A percentile compares a stretch with the other conserved stretches of the same genome.
phyloP scores from a whole-genome alignment of 116 monocot species.

The Zostera marina region DNA sequence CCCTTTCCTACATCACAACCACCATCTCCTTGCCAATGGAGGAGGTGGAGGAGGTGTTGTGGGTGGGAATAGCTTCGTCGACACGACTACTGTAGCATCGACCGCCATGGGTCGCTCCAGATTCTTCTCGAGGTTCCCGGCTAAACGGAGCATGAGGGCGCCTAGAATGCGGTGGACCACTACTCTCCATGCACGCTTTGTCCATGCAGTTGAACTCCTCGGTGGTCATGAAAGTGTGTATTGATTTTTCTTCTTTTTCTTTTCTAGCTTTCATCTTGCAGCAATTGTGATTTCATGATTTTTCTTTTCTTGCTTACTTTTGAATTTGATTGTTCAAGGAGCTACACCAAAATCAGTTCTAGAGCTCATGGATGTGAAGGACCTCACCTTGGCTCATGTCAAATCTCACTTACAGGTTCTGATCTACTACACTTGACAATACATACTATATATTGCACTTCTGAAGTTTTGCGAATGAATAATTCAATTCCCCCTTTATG shows the following conservation, averaged over 20 bases:
- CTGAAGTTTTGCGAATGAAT: too few species aligned
- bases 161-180: slow-evolving; percentile 86
- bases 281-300: not conserved
- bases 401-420: slow-evolving; percentile 76
- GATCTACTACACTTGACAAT: slow-evolving; percentile 5
- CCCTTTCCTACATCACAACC: slow-evolving; percentile 21
- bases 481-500: not conserved
- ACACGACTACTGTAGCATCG: slow-evolving; percentile 12
- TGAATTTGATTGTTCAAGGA: slow-evolving; percentile 18
- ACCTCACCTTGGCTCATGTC: slow-evolving; percentile 94
- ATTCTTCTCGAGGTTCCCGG: slow-evolving; percentile 34
- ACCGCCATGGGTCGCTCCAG: slow-evolving; percentile 15
- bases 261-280: not conserved
- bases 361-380: slow-evolving; percentile 98
- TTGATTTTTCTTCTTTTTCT: not conserved
- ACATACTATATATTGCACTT: not conserved
- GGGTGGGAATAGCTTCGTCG: slow-evolving; percentile 17
- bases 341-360: slow-evolving; percentile 95
- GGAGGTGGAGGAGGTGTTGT: slow-evolving; percentile 10
- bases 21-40: slow-evolving; percentile 5
- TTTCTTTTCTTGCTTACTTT: not conserved
- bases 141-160: slow-evolving; percentile 39
- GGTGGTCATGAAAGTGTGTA: slow-evolving; percentile 71
- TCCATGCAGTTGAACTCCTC: slow-evolving; percentile 74
- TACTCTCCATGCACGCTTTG: slow-evolving; percentile 69